Percentiles rank a stretch among this genome's conserved stretches.
Conservation (phyloP, 2,329 filamentous ascomycete genomes). For the Aspergillus sojae region DNA sequence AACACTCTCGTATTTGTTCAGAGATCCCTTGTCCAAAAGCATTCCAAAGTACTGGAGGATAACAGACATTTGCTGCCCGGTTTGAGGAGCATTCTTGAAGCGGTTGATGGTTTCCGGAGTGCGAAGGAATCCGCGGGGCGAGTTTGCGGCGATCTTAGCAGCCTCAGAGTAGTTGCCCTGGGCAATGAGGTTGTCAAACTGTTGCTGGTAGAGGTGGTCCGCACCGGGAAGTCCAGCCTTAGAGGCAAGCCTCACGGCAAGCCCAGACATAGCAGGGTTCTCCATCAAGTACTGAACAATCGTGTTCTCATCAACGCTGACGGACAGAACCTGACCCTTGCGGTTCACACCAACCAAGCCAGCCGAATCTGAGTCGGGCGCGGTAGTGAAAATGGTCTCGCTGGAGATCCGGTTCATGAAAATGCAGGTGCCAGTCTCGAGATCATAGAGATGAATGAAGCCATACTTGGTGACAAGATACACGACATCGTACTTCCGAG, state of each 20-base stretch:
- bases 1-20: slow-evolving; percentile 92
- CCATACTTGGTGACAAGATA: slow-evolving; percentile 99
- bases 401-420: slow-evolving; percentile 99
- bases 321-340: slow-evolving; percentile 93
- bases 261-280: slow-evolving; percentile 89
- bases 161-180: slow-evolving; percentile 82
- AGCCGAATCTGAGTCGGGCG: slow-evolving; percentile 77
- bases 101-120: slow-evolving; percentile 94
- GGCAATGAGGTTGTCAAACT: slow-evolving; percentile 85
- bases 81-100: slow-evolving; percentile 84
- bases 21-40: slow-evolving; percentile 88
- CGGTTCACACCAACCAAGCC: slow-evolving; percentile 95
- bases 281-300: slow-evolving; percentile 94
- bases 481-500: slow-evolving; percentile 92
- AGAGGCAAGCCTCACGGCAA: slow-evolving; percentile 95
- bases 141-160: slow-evolving; percentile 95
- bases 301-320: slow-evolving; percentile 87
- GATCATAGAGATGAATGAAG: slow-evolving; percentile 97
- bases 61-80: slow-evolving; percentile 75
- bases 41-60: slow-evolving; percentile 98
- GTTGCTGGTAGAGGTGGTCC: slow-evolving; percentile 87
- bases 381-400: slow-evolving; percentile 97
- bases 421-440: slow-evolving; percentile 92
- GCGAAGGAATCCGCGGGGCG: slow-evolving; percentile 90
- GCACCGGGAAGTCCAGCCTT: slow-evolving; percentile 91